Percentiles rank a stretch among this genome's conserved stretches.
Conservation (phyloP, 2,329 filamentous ascomycete species). For the Fusarium tanahbumbuense region DNA sequence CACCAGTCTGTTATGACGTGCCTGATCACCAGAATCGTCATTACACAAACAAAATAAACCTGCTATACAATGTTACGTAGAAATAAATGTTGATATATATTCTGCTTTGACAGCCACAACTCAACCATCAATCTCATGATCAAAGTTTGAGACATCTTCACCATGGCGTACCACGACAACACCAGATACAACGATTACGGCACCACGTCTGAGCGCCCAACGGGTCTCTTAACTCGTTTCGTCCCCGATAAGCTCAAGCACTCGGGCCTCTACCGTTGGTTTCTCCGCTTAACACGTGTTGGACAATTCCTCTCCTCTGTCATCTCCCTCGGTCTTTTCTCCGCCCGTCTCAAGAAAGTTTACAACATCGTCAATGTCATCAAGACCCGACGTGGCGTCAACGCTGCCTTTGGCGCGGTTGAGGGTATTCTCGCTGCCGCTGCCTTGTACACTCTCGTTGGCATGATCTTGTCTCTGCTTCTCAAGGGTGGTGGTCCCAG, state of each 20-base stretch:
- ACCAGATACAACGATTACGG: slow-evolving; percentile 9
- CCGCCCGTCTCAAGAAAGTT: slow-evolving; percentile 20
- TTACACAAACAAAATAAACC: background rate
- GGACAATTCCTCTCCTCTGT: slow-evolving; percentile 25
- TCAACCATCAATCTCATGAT: background rate
- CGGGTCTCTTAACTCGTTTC: slow-evolving; percentile 19
- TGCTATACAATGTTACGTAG: background rate
- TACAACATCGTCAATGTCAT: slow-evolving; percentile 17
- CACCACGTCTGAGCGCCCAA: background rate
- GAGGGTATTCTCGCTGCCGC: slow-evolving; percentile 37
- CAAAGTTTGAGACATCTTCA: background rate
- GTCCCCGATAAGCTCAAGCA: slow-evolving; percentile 24
- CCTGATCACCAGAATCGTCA: background rate
- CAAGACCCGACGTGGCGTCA: slow-evolving; percentile 29
- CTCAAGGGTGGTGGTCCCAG: slow-evolving; percentile 18
- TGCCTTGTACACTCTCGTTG: slow-evolving; percentile 30
- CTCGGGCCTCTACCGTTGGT: slow-evolving; percentile 32
- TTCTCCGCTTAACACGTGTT: slow-evolving; percentile 29
- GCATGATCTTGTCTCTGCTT: slow-evolving; percentile 14
- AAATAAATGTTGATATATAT: background rate
- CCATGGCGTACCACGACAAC: slow-evolving; percentile 5
- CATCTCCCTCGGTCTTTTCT: slow-evolving; percentile 34
- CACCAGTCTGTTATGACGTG: background rate
- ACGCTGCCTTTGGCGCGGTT: slow-evolving; percentile 18
- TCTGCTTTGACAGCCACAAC: accelerated